Conservation (phyloP, 2,329 filamentous ascomycete genomes). For the Clathrospora elynae region DNA sequence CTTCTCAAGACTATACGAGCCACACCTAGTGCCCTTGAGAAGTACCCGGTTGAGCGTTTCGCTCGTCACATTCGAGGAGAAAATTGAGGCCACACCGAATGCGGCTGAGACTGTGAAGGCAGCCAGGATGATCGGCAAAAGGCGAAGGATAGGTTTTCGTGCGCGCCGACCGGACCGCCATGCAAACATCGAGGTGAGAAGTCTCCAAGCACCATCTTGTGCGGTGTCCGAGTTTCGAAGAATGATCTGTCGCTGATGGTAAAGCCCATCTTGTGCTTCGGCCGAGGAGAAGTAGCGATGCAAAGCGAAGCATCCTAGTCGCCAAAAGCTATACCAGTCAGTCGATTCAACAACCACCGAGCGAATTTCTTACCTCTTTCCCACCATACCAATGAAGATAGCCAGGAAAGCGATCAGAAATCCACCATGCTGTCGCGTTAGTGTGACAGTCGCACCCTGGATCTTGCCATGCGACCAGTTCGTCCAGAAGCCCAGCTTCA, state of each 20-base stretch:
- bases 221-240: conserved; percentile 40
- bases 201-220: conserved; percentile 23
- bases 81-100: conserved; percentile 36
- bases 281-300: conserved; percentile 27
- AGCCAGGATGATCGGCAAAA: conserved; percentile 17
- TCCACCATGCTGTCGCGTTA: conserved; percentile 35
- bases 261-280: conserved; percentile 31
- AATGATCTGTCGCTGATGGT: conserved; percentile 43
- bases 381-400: conserved; percentile 32
- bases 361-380: conserved; percentile 18
- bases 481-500: conserved; percentile 18
- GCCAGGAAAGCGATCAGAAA: conserved; percentile 45
- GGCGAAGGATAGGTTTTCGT: conserved; percentile 13
- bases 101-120: conserved; percentile 21
- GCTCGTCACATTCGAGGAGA: conserved; percentile 45
- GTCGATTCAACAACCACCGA: conserved; percentile 14
- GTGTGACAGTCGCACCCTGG: conserved; percentile 41
- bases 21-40: conserved; percentile 25
- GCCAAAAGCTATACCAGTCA: conserved; percentile 33
- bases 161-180: conserved; percentile 25
- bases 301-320: conserved; percentile 34
- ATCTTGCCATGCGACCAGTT: conserved; percentile 32
- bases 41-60: conserved; percentile 44
- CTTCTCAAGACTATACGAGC: conserved; percentile 4
- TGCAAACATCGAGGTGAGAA: conserved; percentile 20